Base-by-base conservation (phyloP, 495 filamentous ascomycete species). In the Hapsidospora chrysogenum region DNA sequence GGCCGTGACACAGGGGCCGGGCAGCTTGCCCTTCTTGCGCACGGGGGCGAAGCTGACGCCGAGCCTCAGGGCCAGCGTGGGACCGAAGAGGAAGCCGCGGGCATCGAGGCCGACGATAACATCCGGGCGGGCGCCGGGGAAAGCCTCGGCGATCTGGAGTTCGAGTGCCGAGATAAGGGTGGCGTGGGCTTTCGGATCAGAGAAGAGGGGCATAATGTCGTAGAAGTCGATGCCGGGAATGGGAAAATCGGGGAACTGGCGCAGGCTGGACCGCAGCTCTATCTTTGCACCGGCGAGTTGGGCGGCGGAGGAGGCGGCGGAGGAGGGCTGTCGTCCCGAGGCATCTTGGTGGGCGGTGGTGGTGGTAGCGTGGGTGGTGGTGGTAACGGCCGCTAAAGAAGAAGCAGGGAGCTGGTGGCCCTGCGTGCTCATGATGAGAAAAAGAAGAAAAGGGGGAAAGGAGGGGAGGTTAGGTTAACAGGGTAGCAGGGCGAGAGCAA, bases 191-290 rank as follows among this genome's bases (percentile, higher is more conserved):
- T 54, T 48, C n/a, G 74, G 72, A 44, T 82, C 65, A 54, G 79
- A 76, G 65, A 99, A 99, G 45, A 99, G 77, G 21, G 89, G 92
- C 40, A 99, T 74, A 61, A 99, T 95, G 59, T 99, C 92, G 68
- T 95, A 84, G 60, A 99, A 99, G 37, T 92, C 69, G 52, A 99
- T 85, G 53, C 92, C 92, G 4, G 80, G 78, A 33, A 78, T 76
- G 22, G 92, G 92, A 62, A 99, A 96, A 67, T 99, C 85, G 39
- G 80, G 79, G 62, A 80, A 93, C 57, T 80, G 78, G 52, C 59
- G 59, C 18, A 70, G 57, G 31, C 63, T 53, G 34, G 56, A 52
- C 41, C 57, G 49, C 29, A 72, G 58, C 44, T 53, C 80, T 79
- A 83, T 71, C 72, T 84, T 83, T 79, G 84, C 75, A 85, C 74